Conservation (phyloP, 108 stramenopile species). For the Cyclotella atomus region DNA sequence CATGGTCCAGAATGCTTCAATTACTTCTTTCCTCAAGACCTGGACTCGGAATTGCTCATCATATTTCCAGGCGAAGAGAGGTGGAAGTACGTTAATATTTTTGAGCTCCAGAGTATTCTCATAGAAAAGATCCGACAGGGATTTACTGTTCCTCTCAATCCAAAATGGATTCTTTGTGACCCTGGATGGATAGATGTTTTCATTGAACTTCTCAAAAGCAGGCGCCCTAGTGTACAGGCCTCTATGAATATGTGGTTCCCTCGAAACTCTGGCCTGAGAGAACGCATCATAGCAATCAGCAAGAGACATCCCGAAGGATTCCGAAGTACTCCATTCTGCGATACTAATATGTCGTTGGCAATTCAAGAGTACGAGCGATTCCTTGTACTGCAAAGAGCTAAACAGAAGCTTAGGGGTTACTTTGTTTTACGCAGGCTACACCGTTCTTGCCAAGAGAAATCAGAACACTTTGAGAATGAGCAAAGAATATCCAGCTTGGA, state of each 20-base stretch:
- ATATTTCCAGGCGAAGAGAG: constrained; percentile 36
- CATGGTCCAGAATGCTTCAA: constrained; percentile 77
- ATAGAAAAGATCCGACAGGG: constrained; percentile 53
- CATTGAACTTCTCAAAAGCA: constrained; percentile 51
- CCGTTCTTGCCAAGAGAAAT: neutral
- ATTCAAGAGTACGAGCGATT: constrained; percentile 32
- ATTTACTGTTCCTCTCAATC: constrained; percentile 64
- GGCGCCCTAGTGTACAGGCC: constrained; percentile 39
- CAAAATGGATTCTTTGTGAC: constrained; percentile 56
- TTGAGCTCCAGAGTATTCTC: constrained; percentile 49
- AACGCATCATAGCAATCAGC: constrained; percentile 60
- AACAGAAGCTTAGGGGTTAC: constrained; percentile 6
- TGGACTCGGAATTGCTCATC: constrained; percentile 59
- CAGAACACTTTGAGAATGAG: neutral
- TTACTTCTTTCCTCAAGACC: constrained; percentile 65
- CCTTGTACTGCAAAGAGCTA: constrained; percentile 23
- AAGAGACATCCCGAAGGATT: constrained; percentile 60
- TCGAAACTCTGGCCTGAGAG: constrained; percentile 53
- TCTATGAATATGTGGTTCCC: constrained; percentile 65
- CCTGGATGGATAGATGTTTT: constrained; percentile 62
- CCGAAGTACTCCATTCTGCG: neutral
- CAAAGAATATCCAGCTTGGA: neutral
- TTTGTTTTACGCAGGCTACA: neutral
- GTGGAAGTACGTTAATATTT: constrained; percentile 49
- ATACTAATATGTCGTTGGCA: constrained; percentile 7